These are phyloP conservation scores for Metarhizium robertsii DNA, from an alignment of 2,329 filamentous ascomycete genomes.

Conservation along the genomic window DNA sequence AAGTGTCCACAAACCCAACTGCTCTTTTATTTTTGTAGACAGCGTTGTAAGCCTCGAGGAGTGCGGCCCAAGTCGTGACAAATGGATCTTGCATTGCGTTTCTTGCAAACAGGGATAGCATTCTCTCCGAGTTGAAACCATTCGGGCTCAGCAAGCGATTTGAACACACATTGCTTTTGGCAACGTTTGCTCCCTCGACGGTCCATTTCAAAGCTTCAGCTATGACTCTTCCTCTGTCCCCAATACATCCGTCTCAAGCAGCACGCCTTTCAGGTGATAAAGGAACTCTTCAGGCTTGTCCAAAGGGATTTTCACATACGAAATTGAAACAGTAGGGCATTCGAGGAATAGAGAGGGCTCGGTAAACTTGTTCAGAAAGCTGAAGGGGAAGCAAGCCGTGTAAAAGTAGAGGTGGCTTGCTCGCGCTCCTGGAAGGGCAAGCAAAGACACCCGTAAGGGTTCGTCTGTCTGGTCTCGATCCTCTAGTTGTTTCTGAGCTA, in stretches of 20 bases:
- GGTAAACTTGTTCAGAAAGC: background rate
- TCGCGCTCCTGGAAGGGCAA: background rate
- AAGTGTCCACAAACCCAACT: too few species aligned
- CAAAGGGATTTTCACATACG: background rate
- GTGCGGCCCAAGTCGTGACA: too few species aligned
- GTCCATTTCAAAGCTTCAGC: too few species aligned
- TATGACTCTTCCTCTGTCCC: background rate
- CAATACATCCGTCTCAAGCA: background rate
- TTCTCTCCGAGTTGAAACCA: too few species aligned
- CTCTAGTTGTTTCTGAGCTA: background rate
- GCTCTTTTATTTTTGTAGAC: too few species aligned
- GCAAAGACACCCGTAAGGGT: background rate
- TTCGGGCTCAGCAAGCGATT: too few species aligned
- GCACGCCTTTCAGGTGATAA: background rate
- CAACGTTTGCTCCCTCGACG: too few species aligned
- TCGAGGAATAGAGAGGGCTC: background rate
- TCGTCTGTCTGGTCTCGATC: background rate
- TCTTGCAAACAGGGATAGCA: too few species aligned
- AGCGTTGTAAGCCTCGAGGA: too few species aligned
- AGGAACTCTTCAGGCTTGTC: background rate
- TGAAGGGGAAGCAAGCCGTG: background rate
- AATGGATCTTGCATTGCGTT: too few species aligned
- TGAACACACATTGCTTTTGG: too few species aligned
- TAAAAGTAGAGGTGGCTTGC: background rate
- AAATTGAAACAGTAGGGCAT: background rate